Base-by-base conservation (phyloP, 1,284 basidiomycete species). In the Leccinum variabile region DNA sequence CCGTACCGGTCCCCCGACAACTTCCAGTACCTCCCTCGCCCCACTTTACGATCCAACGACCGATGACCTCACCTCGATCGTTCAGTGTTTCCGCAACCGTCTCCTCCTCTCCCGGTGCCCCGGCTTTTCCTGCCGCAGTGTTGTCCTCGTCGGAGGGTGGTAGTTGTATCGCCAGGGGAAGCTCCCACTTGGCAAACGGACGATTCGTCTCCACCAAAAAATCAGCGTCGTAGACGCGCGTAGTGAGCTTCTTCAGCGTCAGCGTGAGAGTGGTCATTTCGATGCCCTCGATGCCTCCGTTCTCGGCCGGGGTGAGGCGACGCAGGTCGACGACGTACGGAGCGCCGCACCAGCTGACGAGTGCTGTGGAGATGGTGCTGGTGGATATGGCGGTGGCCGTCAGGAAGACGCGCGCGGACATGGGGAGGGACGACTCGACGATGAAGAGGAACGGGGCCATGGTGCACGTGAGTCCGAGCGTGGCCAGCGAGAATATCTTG, bases 401-500 rank as follows among this genome's bases (percentile, higher is more conserved):
- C 54, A 96, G 80, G 4, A 84, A 87, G 22, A 87, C 69, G n/a
- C 92, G 85, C 0, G 89, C 93, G 18, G 82, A 81, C 46, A 84
- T 70, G 0, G 91, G 90, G 14, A 96, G 81, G 30, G 84, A 83
- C 6, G 90, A 91, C 64, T 94, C 91, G 62, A 94, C 82, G 53
- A 93, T 74, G 73, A 95, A 89, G 62, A 96, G 85, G 75, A 95
- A 84, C 1, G 93, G 93, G 0, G 90, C 82, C 68, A 95, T 79
- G 3, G 84, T 79, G 59, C 80, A 76, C n/a, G 91, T 89, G 54
- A 94, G 82, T 5, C 82, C 82, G 57, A 95, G 82, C 2, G 92
- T 94, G 50, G 86, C 85, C 2, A 95, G 77, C 9, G 93, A 95
- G 77, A 95, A 94, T 28, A 93, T 76, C 72, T 95, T 95, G 61